phyloP scores from a whole-genome alignment of 495 filamentous ascomycete species.

The Xylaria nigripes region DNA sequence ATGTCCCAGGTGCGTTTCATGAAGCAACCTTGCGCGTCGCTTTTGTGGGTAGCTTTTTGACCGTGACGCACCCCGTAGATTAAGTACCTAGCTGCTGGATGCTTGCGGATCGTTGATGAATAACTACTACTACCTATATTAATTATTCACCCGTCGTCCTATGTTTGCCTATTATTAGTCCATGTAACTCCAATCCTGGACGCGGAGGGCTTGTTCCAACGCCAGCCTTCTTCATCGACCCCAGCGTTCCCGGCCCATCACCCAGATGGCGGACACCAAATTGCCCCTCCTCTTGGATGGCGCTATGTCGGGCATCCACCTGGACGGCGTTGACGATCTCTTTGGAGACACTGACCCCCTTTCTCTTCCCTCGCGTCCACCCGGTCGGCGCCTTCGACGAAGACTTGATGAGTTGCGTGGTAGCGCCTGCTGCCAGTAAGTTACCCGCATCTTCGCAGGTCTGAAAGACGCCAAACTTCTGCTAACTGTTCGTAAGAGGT shows the following conservation, averaged over 20 bases:
- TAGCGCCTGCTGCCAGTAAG: constrained; percentile 78
- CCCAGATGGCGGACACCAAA: constrained; percentile 23
- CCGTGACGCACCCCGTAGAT: background rate
- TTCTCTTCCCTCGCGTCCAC: constrained; percentile 41
- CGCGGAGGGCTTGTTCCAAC: background rate
- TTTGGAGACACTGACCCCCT: constrained; percentile 64
- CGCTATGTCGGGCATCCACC: constrained; percentile 28
- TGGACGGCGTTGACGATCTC: constrained; percentile 65
- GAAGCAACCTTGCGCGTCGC: background rate
- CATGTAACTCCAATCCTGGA: background rate
- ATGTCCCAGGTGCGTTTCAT: background rate
- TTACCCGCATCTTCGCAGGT: constrained; percentile 13
- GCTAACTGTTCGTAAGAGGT: constrained; percentile 44
- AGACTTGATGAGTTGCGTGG: constrained; percentile 71
- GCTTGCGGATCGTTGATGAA: background rate
- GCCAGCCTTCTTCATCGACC: constrained; percentile 5
- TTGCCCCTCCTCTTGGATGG: constrained; percentile 33
- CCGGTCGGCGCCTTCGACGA: constrained; percentile 59
- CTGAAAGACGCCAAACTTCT: background rate
- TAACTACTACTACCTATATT: background rate
- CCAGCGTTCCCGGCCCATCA: background rate
- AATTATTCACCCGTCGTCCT: background rate
- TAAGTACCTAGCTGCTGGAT: background rate
- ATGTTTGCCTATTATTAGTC: background rate
- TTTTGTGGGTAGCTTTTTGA: background rate